Base-by-base conservation (phyloP, 2,329 filamentous ascomycete species). In the Fonsecaea monophora region DNA sequence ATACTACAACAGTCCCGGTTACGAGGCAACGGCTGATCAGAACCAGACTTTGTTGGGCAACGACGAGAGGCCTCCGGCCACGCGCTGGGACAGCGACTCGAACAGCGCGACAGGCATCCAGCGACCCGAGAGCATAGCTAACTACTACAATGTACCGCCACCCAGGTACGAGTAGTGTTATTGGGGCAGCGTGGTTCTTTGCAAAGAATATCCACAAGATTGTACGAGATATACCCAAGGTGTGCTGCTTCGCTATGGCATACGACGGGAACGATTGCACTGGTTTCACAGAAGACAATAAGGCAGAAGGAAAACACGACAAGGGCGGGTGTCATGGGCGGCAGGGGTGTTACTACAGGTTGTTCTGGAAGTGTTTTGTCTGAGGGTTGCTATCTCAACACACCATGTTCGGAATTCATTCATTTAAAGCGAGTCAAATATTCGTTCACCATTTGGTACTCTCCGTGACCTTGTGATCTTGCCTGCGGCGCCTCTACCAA, bases 21-120 rank as follows among this genome's bases (percentile, higher is more conserved):
- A 50, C 45, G 45, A 50, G 45, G 45, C 45, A 21, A 50, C 45
- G 8, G 18, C 18, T 12, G 45, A 50, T 50, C 45, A 50, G 18
- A 50, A 50, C 45, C 45, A 50, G 18, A 50, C 45, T 50, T 13
- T 50, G 45, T 10, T 50, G 5, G 45, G 45, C 45, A 50, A 50
- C 7, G 45, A 21, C 7, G 45, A 50, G 25, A 25, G 45, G 18
- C 18, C 18, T 50, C 45, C 45, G n/a, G 9, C 25, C n/a, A 50
- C 45, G 8, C 45, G 21, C 8, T 50, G 45, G 18, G 45, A 50
- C 45, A 50, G 18, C 25, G 45, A 50, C 45, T 50, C 18, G 3
- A 21, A 25, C 18, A 9, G 8, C 15, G 45, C 10, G 18, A 18
- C n/a, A 48, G 42, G 42, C 4, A 6, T 50, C 10, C 45, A 50